Evolutionary conservation across 1,139 yeast genomes (phyloP).

Genomic region (Pichia sp.): DNA sequence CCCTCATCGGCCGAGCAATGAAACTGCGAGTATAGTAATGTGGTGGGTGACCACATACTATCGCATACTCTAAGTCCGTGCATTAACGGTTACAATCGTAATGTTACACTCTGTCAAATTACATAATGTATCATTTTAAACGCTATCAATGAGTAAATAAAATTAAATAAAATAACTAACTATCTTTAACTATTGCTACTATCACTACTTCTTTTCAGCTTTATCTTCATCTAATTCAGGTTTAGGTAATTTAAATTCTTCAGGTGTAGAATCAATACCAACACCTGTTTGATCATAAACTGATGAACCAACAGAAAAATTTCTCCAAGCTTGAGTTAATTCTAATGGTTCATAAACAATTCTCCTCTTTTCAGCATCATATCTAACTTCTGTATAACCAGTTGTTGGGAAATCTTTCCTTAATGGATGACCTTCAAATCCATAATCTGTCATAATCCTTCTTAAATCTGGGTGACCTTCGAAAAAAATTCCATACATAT

Average conservation of each 20-base stretch:
- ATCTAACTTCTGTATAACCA: slow-evolving; percentile 83
- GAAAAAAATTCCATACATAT: slow-evolving; percentile 78
- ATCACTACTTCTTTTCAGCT: slow-evolving; percentile 33
- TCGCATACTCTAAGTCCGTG: no score
- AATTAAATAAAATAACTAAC: neutral
- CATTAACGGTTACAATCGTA: no score
- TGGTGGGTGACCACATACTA: no score
- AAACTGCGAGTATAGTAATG: no score
- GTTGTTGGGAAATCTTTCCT: slow-evolving; percentile 92
- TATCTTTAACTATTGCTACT: no score
- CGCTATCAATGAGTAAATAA: neutral
- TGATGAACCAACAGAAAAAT: slow-evolving; percentile 79
- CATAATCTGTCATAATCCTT: slow-evolving; percentile 87
- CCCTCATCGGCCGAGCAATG: no score
- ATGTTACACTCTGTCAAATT: no score
- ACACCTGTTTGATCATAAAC: slow-evolving; percentile 92
- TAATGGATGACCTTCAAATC: slow-evolving; percentile 87
- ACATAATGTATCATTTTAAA: no score
- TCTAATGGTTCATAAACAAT: slow-evolving; percentile 86
- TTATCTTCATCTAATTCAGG: slow-evolving; percentile 69
- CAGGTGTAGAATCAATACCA: slow-evolving; percentile 79
- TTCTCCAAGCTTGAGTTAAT: slow-evolving; percentile 87
- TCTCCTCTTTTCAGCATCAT: slow-evolving; percentile 86
- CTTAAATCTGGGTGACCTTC: slow-evolving; percentile 87
- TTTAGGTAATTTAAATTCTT: slow-evolving; percentile 69